These are phyloP conservation scores for Cavenderia fasciculata DNA, from an alignment of 78 protist genomes.

Conservation along the genomic window DNA sequence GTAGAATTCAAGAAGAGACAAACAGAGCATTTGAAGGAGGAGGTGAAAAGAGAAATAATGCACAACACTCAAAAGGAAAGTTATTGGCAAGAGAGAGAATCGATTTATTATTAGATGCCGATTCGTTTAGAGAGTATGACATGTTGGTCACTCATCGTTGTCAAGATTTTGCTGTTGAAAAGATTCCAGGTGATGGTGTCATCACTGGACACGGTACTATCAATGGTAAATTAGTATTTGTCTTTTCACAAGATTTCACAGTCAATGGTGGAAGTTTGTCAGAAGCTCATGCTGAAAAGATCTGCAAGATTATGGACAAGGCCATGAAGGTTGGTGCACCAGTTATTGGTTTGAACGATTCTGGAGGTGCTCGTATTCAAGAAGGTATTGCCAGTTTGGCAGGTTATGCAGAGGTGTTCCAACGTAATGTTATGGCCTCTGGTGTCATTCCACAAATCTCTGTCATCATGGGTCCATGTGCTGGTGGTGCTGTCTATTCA, in stretches of 20 bases:
- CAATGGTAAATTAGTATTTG: conserved; percentile 95
- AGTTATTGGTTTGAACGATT: conserved; percentile 98
- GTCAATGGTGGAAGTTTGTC: conserved; percentile 98
- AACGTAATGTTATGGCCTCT: conserved; percentile 94
- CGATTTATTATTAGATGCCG: conserved; percentile 91
- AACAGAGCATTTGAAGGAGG: conserved; percentile 69
- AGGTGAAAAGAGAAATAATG: conserved; percentile 63
- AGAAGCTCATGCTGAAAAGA: conserved; percentile 97
- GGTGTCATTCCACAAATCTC: conserved; percentile 98
- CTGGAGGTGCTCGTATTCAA: conserved; percentile 99
- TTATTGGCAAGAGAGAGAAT: conserved; percentile 98
- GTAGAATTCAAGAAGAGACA: conserved; percentile 78
- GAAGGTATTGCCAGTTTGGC: conserved; percentile 98
- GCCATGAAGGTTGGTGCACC: conserved; percentile 98
- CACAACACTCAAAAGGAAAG: conserved; percentile 88
- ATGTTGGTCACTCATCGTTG: conserved; percentile 94
- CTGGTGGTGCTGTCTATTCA: conserved; percentile 98
- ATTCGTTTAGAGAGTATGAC: conserved; percentile 93
- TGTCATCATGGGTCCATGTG: conserved; percentile 98
- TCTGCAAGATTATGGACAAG: conserved; percentile 98
- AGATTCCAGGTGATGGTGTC: conserved; percentile 96
- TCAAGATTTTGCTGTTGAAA: conserved; percentile 94
- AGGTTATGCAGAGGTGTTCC: conserved; percentile 97
- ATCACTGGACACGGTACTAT: conserved; percentile 96
- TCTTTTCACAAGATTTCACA: conserved; percentile 98